Base-by-base conservation (phyloP, 805 yeast genomes). In the Lachancea dasiensis region DNA sequence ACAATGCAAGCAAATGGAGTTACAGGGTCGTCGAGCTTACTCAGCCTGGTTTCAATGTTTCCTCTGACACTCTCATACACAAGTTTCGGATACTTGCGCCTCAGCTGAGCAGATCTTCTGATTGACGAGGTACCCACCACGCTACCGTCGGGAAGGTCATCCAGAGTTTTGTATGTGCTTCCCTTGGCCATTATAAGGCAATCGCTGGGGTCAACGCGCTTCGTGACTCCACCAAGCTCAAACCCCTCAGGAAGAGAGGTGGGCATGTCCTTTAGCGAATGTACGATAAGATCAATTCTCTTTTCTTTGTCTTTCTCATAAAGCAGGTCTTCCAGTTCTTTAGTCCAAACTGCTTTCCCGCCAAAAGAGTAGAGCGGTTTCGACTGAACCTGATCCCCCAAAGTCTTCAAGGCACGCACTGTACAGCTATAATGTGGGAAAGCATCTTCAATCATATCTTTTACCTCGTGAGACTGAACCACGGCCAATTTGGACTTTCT, bases 291-390 rank as follows among this genome's bases (percentile, higher is more conserved):
- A 58, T 92, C 97, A 34, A 90, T 68, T 61, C 78, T 70, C 37
- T 82, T 79, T 49, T 69, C 78, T 14, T 65, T 69, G 20, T 81
- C 89, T 18, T 77, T 70, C 31, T 72, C 68, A 47, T 82, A 70
- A 27, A 90, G 65, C 34, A 87, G 65, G 17, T 79, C 79, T 63
- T 92, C 98, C 40, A 92, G 69, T 62, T 92, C 98, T 56, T 85
- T 84, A 3, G 98, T 92, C 98, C 98, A 92, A 17, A 92, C 61
- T 0, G 96, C 78, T 60, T 92, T 92, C 18, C 98, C 98, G 29
- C 97, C 97, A 63, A 92, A 92, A 3, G 95, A 76, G 61, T 90
- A 92, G 34, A 92, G 68, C 6, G 98, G 96, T 56, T 77, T 80
- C 54, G 72, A 74, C 56, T 79, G 92, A 21, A 83, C 80, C 55